A percentile compares a stretch with the other conserved stretches of the same genome.
Conservation (phyloP, 257 asterid species). For the Nicotiana tabacum region DNA sequence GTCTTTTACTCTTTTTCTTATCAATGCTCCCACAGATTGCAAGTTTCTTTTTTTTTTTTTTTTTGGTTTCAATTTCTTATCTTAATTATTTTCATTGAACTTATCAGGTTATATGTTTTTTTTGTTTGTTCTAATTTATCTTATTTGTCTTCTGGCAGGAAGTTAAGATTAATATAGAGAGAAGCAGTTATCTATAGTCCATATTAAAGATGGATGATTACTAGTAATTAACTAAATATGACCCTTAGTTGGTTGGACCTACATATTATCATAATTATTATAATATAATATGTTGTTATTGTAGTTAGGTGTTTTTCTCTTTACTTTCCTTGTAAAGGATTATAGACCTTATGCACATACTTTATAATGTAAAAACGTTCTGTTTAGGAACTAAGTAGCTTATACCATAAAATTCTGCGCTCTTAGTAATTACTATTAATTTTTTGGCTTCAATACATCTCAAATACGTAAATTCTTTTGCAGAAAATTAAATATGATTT, state of each 20-base stretch:
- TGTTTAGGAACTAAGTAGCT: not conserved
- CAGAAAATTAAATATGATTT: not conserved
- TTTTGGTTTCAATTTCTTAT: not conserved
- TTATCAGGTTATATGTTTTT: not conserved
- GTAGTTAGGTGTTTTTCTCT: not conserved
- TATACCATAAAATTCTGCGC: not conserved
- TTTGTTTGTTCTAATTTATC: not conserved
- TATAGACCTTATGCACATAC: not conserved
- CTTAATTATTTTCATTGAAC: not conserved
- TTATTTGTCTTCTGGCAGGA: slow-evolving; percentile 12
- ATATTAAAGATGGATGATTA: slow-evolving; percentile 13
- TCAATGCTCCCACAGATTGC: not conserved
- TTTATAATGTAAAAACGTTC: slow-evolving; percentile 5
- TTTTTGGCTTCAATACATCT: not conserved
- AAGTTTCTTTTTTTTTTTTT: not conserved
- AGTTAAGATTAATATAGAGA: slow-evolving; percentile 1
- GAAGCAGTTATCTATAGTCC: slow-evolving; percentile 1
- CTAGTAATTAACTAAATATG: slow-evolving; percentile 15
- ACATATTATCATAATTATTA: not conserved
- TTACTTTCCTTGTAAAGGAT: not conserved
- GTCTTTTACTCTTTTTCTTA: not conserved
- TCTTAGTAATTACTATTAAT: not conserved
- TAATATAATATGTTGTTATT: slow-evolving; percentile 8
- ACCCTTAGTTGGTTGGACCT: slow-evolving; percentile 8
- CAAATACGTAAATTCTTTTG: not conserved